Evolutionary conservation across 2,329 filamentous ascomycete genomes (phyloP), one percentile per base, ranked within the genome.

Genomic region (Reticulascus tulasneorum): DNA sequence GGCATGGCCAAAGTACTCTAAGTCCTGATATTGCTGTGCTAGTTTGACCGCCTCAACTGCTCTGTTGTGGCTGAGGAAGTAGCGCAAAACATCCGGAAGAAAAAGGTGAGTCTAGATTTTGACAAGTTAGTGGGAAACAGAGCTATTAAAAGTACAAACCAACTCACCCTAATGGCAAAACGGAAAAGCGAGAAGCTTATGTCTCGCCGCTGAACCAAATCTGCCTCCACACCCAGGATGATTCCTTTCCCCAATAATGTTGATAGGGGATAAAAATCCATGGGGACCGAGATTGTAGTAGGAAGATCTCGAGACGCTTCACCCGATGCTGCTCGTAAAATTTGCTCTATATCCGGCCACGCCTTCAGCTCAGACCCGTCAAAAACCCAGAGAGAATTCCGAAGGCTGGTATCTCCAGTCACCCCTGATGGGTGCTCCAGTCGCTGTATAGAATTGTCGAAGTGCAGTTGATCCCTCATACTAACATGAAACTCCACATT

Each of bases 231-330:
- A 1, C 93, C 93, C 33, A 97, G 72, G 3, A 96, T 71, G 40
- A 97, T 87, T 2, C 87, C 91, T 58, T 96, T 96, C 40, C 82
- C 82, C n/a, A 95, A 67, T 5, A 96, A 66, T 4, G 91, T 78
- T 2, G 90, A 94, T 11, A 97, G 66, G 1, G 93, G 93, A 53
- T 97, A 97, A 59, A 97, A 98, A 59, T 98, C 93, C n/a, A 94
- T 71, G 0, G 84, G 76, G 37, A 97, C 79, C 17, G 82, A 77
- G 9, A 95, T 82, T 3, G 86, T 78, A 8, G 77, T 71, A 3
- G 86, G 84, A 4, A 94, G 60, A 34, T 94, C 86, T 44, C 80
- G 77, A 10, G 73, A 71, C 17, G 77, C 62, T 44, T 86, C 82
- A 23, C 71, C 67, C 7, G 81, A 78, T 17, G 81, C 79, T 15